Conservation (phyloP, 2,329 filamentous ascomycete genomes). For the Alternaria infectoria region DNA sequence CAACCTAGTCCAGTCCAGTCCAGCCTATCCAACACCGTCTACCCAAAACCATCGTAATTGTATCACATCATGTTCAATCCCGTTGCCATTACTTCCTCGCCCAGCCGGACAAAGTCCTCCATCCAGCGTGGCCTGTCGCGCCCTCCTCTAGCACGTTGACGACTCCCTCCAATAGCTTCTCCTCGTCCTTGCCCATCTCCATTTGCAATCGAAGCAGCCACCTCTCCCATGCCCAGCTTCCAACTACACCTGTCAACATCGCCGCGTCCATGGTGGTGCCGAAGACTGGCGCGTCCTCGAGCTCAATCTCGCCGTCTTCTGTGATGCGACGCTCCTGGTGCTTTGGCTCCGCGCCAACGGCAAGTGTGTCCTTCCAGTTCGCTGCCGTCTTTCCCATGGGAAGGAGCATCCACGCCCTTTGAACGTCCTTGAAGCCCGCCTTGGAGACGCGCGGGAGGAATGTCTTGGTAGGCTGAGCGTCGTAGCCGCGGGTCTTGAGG, state of each 20-base stretch:
- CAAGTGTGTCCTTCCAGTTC: constrained; percentile 46
- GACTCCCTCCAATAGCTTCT: constrained; percentile 61
- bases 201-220: constrained; percentile 89
- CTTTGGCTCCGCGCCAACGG: constrained; percentile 40
- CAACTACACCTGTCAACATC: constrained; percentile 79
- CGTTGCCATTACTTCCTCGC: constrained; percentile 43
- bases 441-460: constrained; percentile 78
- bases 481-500: constrained; percentile 87
- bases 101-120: constrained; percentile 65
- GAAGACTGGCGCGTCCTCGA: constrained; percentile 35
- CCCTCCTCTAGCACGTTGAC: constrained; percentile 66
- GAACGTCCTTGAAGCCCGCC: constrained; percentile 79
- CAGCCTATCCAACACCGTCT: constrained; percentile 1
- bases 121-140: constrained; percentile 62
- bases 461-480: constrained; percentile 79
- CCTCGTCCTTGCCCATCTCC: constrained; percentile 75
- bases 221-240: constrained; percentile 92
- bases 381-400: constrained; percentile 70
- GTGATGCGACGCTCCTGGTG: constrained; percentile 47
- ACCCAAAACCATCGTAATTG: constrained; percentile 1
- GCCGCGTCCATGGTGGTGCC: constrained; percentile 70
- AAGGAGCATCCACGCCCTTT: constrained; percentile 86
- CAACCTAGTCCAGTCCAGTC: constrained; percentile 25
- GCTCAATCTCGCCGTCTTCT: constrained; percentile 40
- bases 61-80: not conserved